Base-by-base conservation (phyloP, 2,329 filamentous ascomycete species). In the Teratosphaeriaceae sp. region DNA sequence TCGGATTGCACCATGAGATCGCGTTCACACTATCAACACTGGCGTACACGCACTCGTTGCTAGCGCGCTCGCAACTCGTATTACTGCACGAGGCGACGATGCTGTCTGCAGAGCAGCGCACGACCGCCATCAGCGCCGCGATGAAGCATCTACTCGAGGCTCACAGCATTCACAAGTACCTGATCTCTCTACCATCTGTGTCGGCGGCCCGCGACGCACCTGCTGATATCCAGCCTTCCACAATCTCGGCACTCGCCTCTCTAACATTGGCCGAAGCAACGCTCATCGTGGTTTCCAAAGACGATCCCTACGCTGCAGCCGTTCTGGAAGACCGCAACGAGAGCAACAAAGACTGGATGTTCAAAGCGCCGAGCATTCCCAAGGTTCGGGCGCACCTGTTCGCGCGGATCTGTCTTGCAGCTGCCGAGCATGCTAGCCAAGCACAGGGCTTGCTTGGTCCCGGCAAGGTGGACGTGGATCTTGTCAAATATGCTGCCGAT, bases 281-380 rank as follows among this genome's bases (percentile, higher is more conserved):
- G 0, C 74, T 97, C 1, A 76, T 96, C 1, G 88, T 88, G 0
- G 88, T 97, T 1, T 65, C 94, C 38, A 97, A 97, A 56, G 90
- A 97, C 60, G 92, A 98, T 58, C 88, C 90, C 0, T 97, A 96
- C 58, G 84, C 90, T 1, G 81, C 84, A 1, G 78, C 82, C 5
- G 83, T 94, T 2, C 80, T 88, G 1, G 86, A 94, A 56, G 79
- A 83, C 44, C 77, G 89, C 37, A 94, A 94, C 59, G 79, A 82
- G 41, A 80, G 83, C 53, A 88, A 89, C 63, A 88, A 78, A 48
- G 90, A 97, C 53, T 98, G 90, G 90, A 97, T 97, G 88, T 94
- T 92, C 64, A 87, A 85, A 56, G 78, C 88, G 0, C 88, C 90
- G 1, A 80, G 88, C 39, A 86, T 96, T 38, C 85, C 88, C 22